These are phyloP conservation scores for Mycena floridula DNA, from an alignment of 768 basidiomycete species.

Conservation along the genomic window DNA sequence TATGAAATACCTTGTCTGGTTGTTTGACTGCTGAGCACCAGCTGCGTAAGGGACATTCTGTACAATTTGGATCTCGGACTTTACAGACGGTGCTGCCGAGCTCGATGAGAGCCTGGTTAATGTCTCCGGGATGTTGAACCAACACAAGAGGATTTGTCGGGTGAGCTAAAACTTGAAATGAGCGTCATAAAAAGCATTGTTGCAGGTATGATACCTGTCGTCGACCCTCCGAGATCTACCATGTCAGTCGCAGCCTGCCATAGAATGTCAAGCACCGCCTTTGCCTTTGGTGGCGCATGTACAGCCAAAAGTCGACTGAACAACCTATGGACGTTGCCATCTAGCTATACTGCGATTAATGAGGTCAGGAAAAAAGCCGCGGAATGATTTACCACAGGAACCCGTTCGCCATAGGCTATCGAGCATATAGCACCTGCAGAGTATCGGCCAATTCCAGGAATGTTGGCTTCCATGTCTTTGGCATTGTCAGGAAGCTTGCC, in stretches of 20 bases:
- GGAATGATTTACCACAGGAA: constrained; percentile 65
- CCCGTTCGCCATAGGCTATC: constrained; percentile 81
- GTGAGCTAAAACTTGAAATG: neutral
- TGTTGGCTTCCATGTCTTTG: constrained; percentile 71
- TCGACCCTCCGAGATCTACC: constrained; percentile 32
- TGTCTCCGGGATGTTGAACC: constrained; percentile 58
- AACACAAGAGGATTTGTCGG: neutral
- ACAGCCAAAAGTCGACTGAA: constrained; percentile 78
- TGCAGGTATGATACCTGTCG: neutral
- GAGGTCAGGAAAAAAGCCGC: constrained; percentile 1
- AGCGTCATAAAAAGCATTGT: neutral
- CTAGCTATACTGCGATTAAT: constrained; percentile 45
- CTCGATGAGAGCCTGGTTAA: constrained; percentile 93
- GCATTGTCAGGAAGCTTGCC: constrained; percentile 79
- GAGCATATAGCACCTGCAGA: constrained; percentile 82
- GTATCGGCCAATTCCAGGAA: constrained; percentile 87
- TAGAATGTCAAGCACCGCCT: constrained; percentile 70
- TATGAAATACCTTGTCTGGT: constrained; percentile 5
- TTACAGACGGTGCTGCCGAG: constrained; percentile 92
- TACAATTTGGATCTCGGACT: constrained; percentile 73
- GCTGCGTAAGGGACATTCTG: constrained; percentile 58
- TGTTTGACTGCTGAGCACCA: constrained; percentile 62
- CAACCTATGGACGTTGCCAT: constrained; percentile 88
- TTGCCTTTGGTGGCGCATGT: constrained; percentile 76
- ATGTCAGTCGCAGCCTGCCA: constrained; percentile 74